Evolutionary conservation across 768 basidiomycete genomes (phyloP), one percentile per base, ranked within the genome.

Genomic region (Thelephora aurantiotincta): DNA sequence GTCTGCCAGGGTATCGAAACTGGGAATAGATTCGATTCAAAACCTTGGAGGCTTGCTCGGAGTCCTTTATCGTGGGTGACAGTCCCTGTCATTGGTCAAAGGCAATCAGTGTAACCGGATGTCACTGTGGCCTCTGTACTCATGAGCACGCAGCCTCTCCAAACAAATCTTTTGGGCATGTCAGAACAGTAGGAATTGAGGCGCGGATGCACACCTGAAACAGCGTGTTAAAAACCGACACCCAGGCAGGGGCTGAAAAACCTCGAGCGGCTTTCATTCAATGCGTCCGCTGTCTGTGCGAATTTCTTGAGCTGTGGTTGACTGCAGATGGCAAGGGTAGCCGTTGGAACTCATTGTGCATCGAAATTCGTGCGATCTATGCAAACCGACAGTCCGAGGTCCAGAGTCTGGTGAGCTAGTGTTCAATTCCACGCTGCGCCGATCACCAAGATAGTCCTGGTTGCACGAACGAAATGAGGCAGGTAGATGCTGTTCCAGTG

Each of bases 361-460:
- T 87, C 74, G 53, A 87, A 72, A 63, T 89, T 88, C 20, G 82
- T 82, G 51, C 86, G 73, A 58, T 88, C 87, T 38, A 88, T 73
- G 59, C 81, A 84, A 13, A 80, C 80, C n/a, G 82, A 88, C 43
- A 66, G 60, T n/a, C 82, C 82, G 52, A 70, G 60, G 42, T 55
- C 52, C 45, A 88, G 68, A 6, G 70, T 67, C 19, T 63, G 53
- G 49, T 76, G 63, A 5, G 76, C 80, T 34, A 78, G 61, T 7
- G 63, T 58, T n/a, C n/a, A n/a, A n/a, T 58, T 88, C 86, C 0
- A 88, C 86, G n/a, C 55, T 61, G 11, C 69, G 70, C 54, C 86
- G 71, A 55, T 69, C 68, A 14, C 84, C 87, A 37, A 90, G 69
- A 47, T 87, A 80, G 56, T 90, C 87, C 61, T 89, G 85, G 64